phyloP scores from a whole-genome alignment of 1,284 basidiomycete genomes.

The Erythrobasidium hasegawianum region DNA sequence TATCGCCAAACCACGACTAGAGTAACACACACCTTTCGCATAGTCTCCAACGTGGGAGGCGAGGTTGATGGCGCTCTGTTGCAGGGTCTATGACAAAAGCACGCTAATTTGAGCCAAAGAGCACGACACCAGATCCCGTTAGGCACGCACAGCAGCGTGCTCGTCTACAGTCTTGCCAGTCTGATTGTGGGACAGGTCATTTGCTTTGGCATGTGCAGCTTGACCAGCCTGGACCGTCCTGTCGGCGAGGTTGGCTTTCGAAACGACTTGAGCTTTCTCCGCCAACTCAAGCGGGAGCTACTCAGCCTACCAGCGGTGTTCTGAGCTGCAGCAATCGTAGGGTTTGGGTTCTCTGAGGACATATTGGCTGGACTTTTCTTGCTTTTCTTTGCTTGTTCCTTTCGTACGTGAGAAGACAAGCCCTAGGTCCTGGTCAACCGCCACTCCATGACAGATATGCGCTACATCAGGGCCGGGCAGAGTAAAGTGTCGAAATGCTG shows the following conservation, averaged over 20 bases:
- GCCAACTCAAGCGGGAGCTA: no score
- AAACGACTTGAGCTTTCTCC: constrained; percentile 2
- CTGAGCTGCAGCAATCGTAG: no score
- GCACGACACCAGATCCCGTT: not conserved
- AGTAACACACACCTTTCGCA: constrained; percentile 15
- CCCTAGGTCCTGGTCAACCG: no score
- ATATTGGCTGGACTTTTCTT: no score
- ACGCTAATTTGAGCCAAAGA: not conserved
- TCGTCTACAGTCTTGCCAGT: constrained; percentile 32
- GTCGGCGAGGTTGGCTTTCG: constrained; percentile 1
- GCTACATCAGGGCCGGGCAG: no score
- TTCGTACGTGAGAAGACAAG: no score
- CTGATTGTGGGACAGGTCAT: constrained; percentile 22
- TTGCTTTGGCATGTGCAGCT: constrained; percentile 14
- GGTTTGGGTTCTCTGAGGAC: no score
- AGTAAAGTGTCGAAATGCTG: no score
- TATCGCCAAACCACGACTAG: not conserved
- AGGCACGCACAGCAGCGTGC: constrained; percentile 20
- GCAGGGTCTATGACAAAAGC: constrained; percentile 14
- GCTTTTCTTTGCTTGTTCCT: no score
- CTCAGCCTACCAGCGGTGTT: no score
- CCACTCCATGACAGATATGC: no score
- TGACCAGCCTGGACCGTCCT: not conserved
- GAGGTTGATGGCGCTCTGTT: constrained; percentile 9
- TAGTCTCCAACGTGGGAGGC: constrained; percentile 29